Base-by-base conservation (phyloP, 2,329 filamentous ascomycete genomes). In the Lecanicillium sp. region DNA sequence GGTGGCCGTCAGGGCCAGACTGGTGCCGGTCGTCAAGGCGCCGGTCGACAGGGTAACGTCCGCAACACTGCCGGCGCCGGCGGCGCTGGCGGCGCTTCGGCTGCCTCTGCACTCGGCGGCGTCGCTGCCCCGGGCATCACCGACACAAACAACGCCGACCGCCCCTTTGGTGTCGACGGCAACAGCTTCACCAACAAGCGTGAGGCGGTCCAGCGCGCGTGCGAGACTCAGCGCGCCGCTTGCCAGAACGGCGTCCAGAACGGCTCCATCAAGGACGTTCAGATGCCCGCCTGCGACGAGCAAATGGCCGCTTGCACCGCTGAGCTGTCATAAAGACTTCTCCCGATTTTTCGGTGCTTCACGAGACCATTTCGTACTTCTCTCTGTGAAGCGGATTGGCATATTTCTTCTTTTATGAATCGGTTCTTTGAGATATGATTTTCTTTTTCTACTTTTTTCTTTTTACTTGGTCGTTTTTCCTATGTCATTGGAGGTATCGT, bases 171-270 rank as follows among this genome's bases (percentile, higher is more conserved):
- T 19, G 76, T 81, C 50, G 74, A 77, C 55, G 76, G 75, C 41
- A 67, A 69, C 67, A 80, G 69, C 30, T 84, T 86, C 59, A 73
- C 74, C 32, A 75, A 75, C 59, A 60, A 75, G 54, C 65, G 60
- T 3, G 75, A 73, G 9, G 82, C 82, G 17, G 64, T 75, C 33
- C 74, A 82, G 63, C 71, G 82, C 39, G 74, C 78, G 29, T 86
- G 82, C 59, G 73, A 80, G 52, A 74, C 82, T 50, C 79, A 84
- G 66, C 76, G 80, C 66, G 84, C 83, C 56, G 64, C 61, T 3
- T 86, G 82, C 57, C 68, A 75, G 11, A 66, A 80, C 53, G 73
- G 73, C 23, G 75, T 75, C 49, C 84, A 83, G 61, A 56, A 65
- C 11, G 76, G 78, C 17, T 50, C 62, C 43, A 55, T 67, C 12